Conservation (phyloP, 2,329 filamentous ascomycete species). For the Penicillium sp. region DNA sequence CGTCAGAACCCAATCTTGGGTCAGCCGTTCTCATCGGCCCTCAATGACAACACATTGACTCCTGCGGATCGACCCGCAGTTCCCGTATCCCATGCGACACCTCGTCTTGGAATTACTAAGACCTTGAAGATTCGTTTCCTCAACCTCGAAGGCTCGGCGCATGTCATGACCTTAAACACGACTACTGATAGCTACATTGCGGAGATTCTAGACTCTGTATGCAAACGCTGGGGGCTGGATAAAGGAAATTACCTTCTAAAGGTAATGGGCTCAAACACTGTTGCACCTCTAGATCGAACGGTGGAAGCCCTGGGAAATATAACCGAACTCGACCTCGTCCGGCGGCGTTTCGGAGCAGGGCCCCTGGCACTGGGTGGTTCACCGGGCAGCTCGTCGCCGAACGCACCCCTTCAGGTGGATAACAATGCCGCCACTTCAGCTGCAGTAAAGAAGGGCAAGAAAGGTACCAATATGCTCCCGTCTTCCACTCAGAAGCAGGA, state of each 20-base stretch:
- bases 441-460: slow-evolving; percentile 37
- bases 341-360: slow-evolving; percentile 63
- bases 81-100: slow-evolving; percentile 49
- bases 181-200: slow-evolving; percentile 68
- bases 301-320: slow-evolving; percentile 64
- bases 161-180: slow-evolving; percentile 56
- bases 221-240: slow-evolving; percentile 63
- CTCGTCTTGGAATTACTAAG: slow-evolving; percentile 59
- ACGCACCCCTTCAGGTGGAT: slow-evolving; percentile 62
- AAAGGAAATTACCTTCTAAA: slow-evolving; percentile 65
- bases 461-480: slow-evolving; percentile 45
- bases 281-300: slow-evolving; percentile 64
- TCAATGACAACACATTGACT: slow-evolving; percentile 47
- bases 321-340: slow-evolving; percentile 62
- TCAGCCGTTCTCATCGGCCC: slow-evolving; percentile 47
- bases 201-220: slow-evolving; percentile 65
- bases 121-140: slow-evolving; percentile 62
- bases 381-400: slow-evolving; percentile 63
- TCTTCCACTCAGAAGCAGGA: slow-evolving; percentile 51
- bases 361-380: slow-evolving; percentile 58
- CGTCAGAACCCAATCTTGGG: slow-evolving; percentile 46
- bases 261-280: slow-evolving; percentile 63
- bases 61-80: slow-evolving; percentile 49
- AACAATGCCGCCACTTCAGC: slow-evolving; percentile 22
- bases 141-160: slow-evolving; percentile 58